Percentiles rank a stretch among this genome's conserved stretches.
Conservation (phyloP, 805 yeast genomes). For the Debaryomyces prosopidis region DNA sequence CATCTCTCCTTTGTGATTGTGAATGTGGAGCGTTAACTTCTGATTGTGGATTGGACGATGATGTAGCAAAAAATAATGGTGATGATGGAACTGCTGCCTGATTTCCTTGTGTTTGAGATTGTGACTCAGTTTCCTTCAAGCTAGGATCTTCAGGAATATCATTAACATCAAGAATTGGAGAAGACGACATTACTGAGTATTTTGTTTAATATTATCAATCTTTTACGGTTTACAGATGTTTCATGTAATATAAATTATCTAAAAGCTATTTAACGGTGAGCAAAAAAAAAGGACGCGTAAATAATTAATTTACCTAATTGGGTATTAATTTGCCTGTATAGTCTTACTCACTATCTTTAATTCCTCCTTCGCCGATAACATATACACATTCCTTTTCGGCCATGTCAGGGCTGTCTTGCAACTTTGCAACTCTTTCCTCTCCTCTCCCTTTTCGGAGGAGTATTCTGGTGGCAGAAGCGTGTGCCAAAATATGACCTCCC, state of each 20-base stretch:
- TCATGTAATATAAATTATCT: background rate
- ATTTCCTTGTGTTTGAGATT: constrained; percentile 37
- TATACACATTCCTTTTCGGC: constrained; percentile 17
- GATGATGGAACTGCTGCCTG: constrained; percentile 52
- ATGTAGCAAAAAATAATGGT: constrained; percentile 54
- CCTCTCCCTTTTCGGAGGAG: constrained; percentile 16
- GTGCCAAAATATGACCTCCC: constrained; percentile 17
- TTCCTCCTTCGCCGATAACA: constrained; percentile 15
- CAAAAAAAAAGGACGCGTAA: constrained; percentile 22
- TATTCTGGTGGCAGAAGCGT: constrained; percentile 16
- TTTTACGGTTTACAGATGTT: too few species aligned
- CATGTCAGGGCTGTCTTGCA: constrained; percentile 16
- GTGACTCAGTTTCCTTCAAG: constrained; percentile 32
- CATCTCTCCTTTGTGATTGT: constrained; percentile 26
- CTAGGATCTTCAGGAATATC: constrained; percentile 27
- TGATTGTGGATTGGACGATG: constrained; percentile 43
- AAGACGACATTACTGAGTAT: constrained; percentile 26
- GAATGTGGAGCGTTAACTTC: constrained; percentile 19
- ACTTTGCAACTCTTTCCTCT: constrained; percentile 16
- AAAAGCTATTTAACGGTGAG: background rate
- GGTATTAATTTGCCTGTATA: constrained; percentile 18
- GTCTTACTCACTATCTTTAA: constrained; percentile 16
- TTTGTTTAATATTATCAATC: background rate
- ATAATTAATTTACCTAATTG: constrained; percentile 24
- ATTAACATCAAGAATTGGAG: constrained; percentile 37